Evolutionary conservation across 345 rosid genomes (phyloP), one percentile per base, ranked within the genome.

Genomic region (Murraya koenigii): DNA sequence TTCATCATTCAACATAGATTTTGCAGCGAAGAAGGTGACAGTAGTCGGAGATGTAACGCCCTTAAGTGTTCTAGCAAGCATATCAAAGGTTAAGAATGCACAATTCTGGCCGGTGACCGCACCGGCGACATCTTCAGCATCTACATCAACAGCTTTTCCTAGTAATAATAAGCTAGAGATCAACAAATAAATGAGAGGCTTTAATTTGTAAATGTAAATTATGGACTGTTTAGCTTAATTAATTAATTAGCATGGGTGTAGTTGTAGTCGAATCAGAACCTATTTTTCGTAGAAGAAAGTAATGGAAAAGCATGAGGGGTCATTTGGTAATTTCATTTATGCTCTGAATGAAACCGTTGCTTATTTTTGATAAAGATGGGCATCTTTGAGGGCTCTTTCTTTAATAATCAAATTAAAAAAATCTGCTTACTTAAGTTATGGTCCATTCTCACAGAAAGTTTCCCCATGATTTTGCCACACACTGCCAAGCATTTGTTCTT

Each of bases 81-180:
- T 96, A 25, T 94, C 98, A 49, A 94, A 92, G 88, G 97, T 96
- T 26, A 96, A 94, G 84, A 94, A 75, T 73, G 98, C 98, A 7
- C 97, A 94, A 71, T 86, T 94, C 54, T 96, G 97, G 99, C 83
- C 95, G 8, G 20, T 71, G 2, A 23, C 75, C 28, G 32, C 56
- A 17, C 25, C 83, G 8, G 25, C 79, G 4, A 52, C 87, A 15
- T 52, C 56, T 52, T 23, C 84, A 5, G 30, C 73, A 17, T 22
- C 75, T 20, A 9, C 77, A 63, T 47, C 89, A 9, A 17, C 77
- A 59, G 55, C 49, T 47, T 47, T 20, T 56, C 68, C 85, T 25
- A 25, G 54, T 70, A 69, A 77, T 22, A 60, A 77, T 5, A 64
- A 61, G 32, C 66, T 3, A 41, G 73, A 66, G 59, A 25, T 28